Percentiles rank a stretch among this genome's conserved stretches.
These are phyloP conservation scores for Beverwykella pulmonaria DNA, from an alignment of 495 filamentous ascomycete genomes.

Conservation along the genomic window DNA sequence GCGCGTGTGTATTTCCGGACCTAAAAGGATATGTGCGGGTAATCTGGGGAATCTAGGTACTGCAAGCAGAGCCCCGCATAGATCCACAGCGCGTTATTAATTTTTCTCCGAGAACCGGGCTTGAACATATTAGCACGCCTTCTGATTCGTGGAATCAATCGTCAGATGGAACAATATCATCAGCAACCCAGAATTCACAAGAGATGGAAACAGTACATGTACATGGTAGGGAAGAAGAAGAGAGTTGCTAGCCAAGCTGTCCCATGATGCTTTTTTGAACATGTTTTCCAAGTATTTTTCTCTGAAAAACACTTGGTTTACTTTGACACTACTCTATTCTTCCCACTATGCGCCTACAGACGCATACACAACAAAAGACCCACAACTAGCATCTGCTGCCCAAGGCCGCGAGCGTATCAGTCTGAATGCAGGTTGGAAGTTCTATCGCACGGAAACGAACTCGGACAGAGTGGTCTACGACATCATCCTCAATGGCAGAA, in stretches of 20 bases:
- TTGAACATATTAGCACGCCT: neutral
- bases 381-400: neutral
- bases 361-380: neutral
- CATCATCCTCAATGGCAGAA: neutral
- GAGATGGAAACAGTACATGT: neutral
- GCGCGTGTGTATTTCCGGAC: too few relatives aligned
- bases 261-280: too few relatives aligned
- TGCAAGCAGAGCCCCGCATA: neutral
- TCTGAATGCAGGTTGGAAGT: conserved; percentile 44
- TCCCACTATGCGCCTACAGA: neutral
- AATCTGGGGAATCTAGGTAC: too few relatives aligned
- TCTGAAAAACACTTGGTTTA: neutral
- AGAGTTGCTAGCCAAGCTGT: neutral
- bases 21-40: too few relatives aligned
- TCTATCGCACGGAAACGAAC: conserved; percentile 44
- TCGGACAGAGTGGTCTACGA: conserved; percentile 45
- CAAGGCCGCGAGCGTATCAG: conserved; percentile 39
- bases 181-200: neutral
- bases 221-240: neutral
- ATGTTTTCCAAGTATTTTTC: neutral
- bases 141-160: neutral
- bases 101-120: neutral
- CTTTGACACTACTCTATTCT: neutral
- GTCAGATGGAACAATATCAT: neutral
- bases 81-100: neutral